A percentile compares a stretch with the other conserved stretches of the same genome.
phyloP scores from a whole-genome alignment of 768 basidiomycete genomes.

The Coprinellus aureogranulatus region DNA sequence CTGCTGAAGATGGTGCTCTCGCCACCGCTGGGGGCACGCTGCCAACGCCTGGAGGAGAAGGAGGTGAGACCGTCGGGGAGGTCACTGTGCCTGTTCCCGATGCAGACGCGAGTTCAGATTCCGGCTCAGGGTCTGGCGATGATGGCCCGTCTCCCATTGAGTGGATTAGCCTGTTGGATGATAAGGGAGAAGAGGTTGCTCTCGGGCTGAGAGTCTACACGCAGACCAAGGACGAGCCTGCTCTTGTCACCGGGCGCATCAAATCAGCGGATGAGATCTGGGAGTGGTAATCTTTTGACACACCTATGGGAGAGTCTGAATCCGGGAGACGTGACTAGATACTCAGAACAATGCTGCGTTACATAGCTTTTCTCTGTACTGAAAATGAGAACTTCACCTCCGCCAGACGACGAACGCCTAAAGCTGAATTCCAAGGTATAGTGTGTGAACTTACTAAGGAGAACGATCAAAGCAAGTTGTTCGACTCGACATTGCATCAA shows the following conservation, averaged over 20 bases:
- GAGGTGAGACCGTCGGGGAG: neutral
- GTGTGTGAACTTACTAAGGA: too few species aligned
- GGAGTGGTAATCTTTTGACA: neutral
- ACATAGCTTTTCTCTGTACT: too few species aligned
- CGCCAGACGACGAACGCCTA: too few species aligned
- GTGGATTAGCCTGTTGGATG: neutral
- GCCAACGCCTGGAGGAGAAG: neutral
- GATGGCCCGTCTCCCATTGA: neutral
- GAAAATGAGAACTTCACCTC: too few species aligned
- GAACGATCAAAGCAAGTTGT: too few species aligned
- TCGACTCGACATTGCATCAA: too few species aligned
- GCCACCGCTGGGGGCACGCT: neutral
- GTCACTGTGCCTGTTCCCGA: neutral
- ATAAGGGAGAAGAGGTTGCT: neutral
- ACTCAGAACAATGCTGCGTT: too few species aligned
- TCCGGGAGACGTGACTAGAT: too few species aligned
- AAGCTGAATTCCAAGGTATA: too few species aligned
- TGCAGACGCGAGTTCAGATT: neutral
- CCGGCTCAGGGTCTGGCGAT: neutral
- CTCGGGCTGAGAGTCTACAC: conserved; percentile 10
- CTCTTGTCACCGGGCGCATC: conserved; percentile 3
- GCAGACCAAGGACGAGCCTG: conserved; percentile 3
- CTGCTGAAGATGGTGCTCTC: neutral
- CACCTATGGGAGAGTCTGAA: too few species aligned
- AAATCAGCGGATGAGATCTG: neutral